Conservation (phyloP, 306 rosid species). For the Aeschynomene evenia region DNA sequence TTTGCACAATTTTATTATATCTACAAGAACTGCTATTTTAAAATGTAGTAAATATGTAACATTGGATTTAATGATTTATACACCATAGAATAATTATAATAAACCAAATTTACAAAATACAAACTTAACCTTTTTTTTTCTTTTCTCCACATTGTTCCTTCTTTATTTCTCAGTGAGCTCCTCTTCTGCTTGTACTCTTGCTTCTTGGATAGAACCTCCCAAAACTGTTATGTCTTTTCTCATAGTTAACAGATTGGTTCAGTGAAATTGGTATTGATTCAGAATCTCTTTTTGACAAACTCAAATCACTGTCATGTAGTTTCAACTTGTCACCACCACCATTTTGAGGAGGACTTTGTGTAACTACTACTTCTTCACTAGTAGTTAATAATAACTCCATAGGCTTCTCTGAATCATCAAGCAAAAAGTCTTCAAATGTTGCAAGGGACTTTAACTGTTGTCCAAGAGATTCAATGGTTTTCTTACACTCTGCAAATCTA, state of each 20-base stretch:
- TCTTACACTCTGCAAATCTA: slow-evolving; percentile 73
- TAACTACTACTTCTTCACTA: slow-evolving; percentile 29
- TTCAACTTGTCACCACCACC: slow-evolving; percentile 23
- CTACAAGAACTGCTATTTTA: background rate
- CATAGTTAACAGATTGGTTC: slow-evolving; percentile 30
- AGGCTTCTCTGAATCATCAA: slow-evolving; percentile 58
- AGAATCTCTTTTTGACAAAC: slow-evolving; percentile 30
- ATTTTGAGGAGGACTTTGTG: slow-evolving; percentile 2
- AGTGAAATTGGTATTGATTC: slow-evolving; percentile 30
- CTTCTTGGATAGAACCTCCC: slow-evolving; percentile 43
- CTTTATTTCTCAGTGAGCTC: slow-evolving; percentile 25
- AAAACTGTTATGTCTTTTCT: slow-evolving; percentile 33
- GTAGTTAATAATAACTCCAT: slow-evolving; percentile 31
- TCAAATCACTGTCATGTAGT: slow-evolving; percentile 23
- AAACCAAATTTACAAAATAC: slow-evolving; percentile 35
- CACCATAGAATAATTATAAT: slow-evolving; percentile 15
- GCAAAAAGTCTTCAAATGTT: slow-evolving; percentile 57
- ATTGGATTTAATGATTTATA: slow-evolving; percentile 24
- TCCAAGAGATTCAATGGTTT: slow-evolving; percentile 77
- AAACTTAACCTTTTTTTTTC: background rate
- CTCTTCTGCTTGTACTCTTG: slow-evolving; percentile 35
- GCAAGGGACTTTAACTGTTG: slow-evolving; percentile 67
- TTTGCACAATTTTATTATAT: slow-evolving; percentile 7
- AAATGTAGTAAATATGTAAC: slow-evolving; percentile 27
- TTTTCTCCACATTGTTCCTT: slow-evolving; percentile 20